phyloP scores from a whole-genome alignment of 192 early-diverging fungal species.

The Coemansia sp. region DNA sequence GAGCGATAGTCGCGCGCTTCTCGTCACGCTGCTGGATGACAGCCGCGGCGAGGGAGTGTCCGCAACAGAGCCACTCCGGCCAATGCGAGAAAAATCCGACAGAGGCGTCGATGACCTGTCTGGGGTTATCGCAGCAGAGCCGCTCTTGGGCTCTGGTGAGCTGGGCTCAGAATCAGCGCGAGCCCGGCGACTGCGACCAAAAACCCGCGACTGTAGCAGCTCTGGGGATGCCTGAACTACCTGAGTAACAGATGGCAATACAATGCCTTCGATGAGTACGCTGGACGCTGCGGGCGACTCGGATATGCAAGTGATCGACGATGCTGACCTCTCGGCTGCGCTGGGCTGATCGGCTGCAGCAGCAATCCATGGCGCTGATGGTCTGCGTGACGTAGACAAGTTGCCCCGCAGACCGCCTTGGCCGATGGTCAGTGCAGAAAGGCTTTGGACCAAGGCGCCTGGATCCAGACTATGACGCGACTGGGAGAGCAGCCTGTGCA shows the following conservation, averaged over 20 bases:
- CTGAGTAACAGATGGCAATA: conserved; percentile 22
- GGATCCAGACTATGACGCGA: conserved; percentile 55
- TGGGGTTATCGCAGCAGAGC: background rate
- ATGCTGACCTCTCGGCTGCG: background rate
- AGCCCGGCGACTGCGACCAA: conserved; percentile 3
- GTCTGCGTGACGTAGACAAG: conserved; percentile 18
- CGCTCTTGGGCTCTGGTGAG: background rate
- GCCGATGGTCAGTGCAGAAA: conserved; percentile 39
- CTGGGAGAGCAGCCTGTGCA: conserved; percentile 40
- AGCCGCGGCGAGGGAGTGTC: conserved; percentile 17
- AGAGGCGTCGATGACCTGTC: conserved; percentile 15
- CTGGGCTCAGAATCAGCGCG: conserved; percentile 8
- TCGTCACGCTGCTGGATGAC: conserved; percentile 5
- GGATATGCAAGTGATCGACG: conserved; percentile 14
- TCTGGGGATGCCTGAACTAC: background rate
- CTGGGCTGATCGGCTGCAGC: background rate
- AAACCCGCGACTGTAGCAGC: background rate
- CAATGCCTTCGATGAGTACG: background rate
- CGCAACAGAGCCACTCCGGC: conserved; percentile 15
- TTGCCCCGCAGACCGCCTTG: conserved; percentile 16
- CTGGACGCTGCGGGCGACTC: background rate
- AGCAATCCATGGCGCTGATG: conserved; percentile 27
- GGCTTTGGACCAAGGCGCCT: conserved; percentile 39
- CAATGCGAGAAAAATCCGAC: background rate
- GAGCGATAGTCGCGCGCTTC: conserved; percentile 3